Percentiles rank a stretch among this genome's conserved stretches.
These are phyloP conservation scores for Cyberlindnera maclurae DNA, from an alignment of 805 yeast species.

Conservation along the genomic window DNA sequence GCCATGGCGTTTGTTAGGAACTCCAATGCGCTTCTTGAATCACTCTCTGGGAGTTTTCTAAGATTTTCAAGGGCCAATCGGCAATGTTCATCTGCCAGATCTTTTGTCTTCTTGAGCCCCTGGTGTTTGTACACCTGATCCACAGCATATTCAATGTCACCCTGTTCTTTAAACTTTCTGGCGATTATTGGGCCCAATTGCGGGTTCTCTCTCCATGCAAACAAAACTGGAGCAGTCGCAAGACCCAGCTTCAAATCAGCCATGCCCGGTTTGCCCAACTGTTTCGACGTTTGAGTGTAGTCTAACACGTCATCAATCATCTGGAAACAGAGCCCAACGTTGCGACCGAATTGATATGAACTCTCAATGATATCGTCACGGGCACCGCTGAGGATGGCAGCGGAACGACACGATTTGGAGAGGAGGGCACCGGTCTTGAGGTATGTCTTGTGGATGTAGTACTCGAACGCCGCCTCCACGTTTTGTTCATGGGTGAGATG, in stretches of 20 bases:
- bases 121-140: slow-evolving; percentile 59
- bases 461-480: slow-evolving; percentile 88
- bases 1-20: slow-evolving; percentile 76
- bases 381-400: slow-evolving; percentile 89
- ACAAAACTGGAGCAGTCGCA: slow-evolving; percentile 94
- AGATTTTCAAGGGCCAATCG: slow-evolving; percentile 66
- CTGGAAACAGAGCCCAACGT: slow-evolving; percentile 92
- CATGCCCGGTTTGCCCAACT: slow-evolving; percentile 91
- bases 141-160: slow-evolving; percentile 82
- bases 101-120: slow-evolving; percentile 72
- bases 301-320: slow-evolving; percentile 94
- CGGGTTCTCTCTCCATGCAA: slow-evolving; percentile 88
- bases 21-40: slow-evolving; percentile 82
- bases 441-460: slow-evolving; percentile 91
- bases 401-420: slow-evolving; percentile 88
- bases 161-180: slow-evolving; percentile 72
- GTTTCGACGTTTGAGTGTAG: slow-evolving; percentile 78
- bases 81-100: slow-evolving; percentile 74
- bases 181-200: slow-evolving; percentile 77
- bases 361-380: slow-evolving; percentile 67
- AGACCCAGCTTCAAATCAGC: slow-evolving; percentile 91
- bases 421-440: slow-evolving; percentile 90
- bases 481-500: slow-evolving; percentile 50
- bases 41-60: slow-evolving; percentile 73
- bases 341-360: slow-evolving; percentile 87